Evolutionary conservation across 192 early-diverging fungal genomes (phyloP), one percentile per base, ranked within the genome.

Genomic region (Entophlyctis luteolus): DNA sequence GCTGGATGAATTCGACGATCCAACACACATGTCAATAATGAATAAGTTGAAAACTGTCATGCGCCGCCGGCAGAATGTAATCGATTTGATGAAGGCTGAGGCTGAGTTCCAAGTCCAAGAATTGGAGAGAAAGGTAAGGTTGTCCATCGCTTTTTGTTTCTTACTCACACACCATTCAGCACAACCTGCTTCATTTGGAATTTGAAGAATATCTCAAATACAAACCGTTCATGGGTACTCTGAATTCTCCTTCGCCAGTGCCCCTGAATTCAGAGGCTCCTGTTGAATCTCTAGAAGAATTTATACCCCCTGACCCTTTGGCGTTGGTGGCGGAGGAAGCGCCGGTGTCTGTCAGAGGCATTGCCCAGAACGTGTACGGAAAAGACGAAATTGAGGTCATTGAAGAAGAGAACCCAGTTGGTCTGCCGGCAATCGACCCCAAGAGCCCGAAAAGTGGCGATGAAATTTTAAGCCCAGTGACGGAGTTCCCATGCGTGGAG

Each of bases 111-210:
- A 58, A 36, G 10, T 37, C 12, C 32, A 58, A 16, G 56, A 58
- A 58, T n/a, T 58, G 12, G 16, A 58, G 23, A 20, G 46, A 63
- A 63, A 58, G 56, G 56, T 58, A 42, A 2, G 33, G 16, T 6
- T 53, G 8, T 27, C 18, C 18, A 27, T 53, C 8, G 8, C 8
- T 53, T 22, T 14, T 8, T 25, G 8, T 53, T 53, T 20, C 42
- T n/a, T 45, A 10, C 10, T 14, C 42, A 45, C 10, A 45, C 10
- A 53, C 33, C 33, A 18, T 58, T 35, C 37, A 71, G 68, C 55
- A 76, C 22, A 55, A 76, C 32, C 65, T 75, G 31, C 16, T 72
- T 27, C 60, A 67, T 23, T 54, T 73, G 59, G 66, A 69, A 50
- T 65, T 62, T 47, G 36, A 62, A n/a, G 23, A 59, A n/a, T 77